These are phyloP conservation scores for Fraxinus sp. DNA, from an alignment of 305 asterid genomes.

Conservation along the genomic window DNA sequence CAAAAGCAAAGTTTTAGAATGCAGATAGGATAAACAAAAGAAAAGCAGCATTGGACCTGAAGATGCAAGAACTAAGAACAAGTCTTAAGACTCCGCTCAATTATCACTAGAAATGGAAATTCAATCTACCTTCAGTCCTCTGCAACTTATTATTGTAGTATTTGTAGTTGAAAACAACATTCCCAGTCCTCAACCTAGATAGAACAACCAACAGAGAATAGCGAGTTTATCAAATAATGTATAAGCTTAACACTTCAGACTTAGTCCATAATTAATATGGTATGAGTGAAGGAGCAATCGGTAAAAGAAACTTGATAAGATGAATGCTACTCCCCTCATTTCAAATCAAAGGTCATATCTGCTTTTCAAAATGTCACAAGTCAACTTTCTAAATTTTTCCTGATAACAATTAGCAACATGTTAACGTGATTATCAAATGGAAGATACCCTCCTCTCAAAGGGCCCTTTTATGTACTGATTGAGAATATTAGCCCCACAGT, in stretches of 20 bases:
- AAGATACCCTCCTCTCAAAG: background rate
- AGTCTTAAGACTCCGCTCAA: background rate
- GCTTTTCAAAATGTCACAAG: conserved; percentile 1
- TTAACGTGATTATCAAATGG: background rate
- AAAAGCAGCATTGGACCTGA: conserved; percentile 19
- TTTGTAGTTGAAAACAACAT: conserved; percentile 92
- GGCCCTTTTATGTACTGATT: background rate
- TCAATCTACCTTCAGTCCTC: conserved; percentile 85
- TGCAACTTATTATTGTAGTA: conserved; percentile 86
- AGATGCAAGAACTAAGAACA: conserved; percentile 5
- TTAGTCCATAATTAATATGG: conserved; percentile 10
- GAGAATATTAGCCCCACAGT: background rate
- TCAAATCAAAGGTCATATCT: background rate
- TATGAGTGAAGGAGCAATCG: background rate
- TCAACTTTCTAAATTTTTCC: background rate
- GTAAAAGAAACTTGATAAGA: background rate
- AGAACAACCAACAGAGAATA: conserved; percentile 25
- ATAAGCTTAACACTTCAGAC: conserved; percentile 4
- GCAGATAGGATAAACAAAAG: conserved; percentile 20
- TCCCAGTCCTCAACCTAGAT: conserved; percentile 94
- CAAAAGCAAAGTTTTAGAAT: conserved; percentile 3
- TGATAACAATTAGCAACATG: background rate
- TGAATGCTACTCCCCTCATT: conserved; percentile 3
- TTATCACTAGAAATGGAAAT: conserved; percentile 6
- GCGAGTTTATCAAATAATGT: conserved; percentile 12